Evolutionary conservation across 2,329 filamentous ascomycete genomes (phyloP), one percentile per base, ranked within the genome.

Genomic region (Trichophyton rubrum): DNA sequence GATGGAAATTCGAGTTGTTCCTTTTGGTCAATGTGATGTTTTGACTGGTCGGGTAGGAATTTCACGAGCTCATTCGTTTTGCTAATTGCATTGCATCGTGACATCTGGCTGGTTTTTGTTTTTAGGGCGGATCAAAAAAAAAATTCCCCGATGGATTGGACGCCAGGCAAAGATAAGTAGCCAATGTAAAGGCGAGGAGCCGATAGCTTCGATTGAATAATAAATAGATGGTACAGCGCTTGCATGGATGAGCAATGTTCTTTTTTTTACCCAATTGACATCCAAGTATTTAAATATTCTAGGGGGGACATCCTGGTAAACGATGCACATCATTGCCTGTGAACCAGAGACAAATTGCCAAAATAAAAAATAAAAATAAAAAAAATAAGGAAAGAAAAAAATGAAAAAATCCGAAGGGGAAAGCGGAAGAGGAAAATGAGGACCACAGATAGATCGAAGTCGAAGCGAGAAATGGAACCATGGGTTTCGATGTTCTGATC

Each of bases 151-250:
- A 53, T 53, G 49, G 49, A 27, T 33, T 53, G 49, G 49, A 33
- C 49, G 13, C 49, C 49, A 30, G 13, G 27, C 33, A 43, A 43
- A 43, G n/a, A n/a, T 43, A 43, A 43, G 40, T 22, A 11, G 22
- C 49, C 49, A 53, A 53, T 53, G 49, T 53, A 53, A 53, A 53
- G 4, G 27, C 49, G 24, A 53, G 49, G 49, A 53, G 49, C 49
- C 11, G 13, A 30, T 53, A 20, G 22, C 49, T 20, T 53, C 22
- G 9, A 53, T 53, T 53, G 49, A 53, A 53, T 53, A 53, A 53
- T 53, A 53, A 53, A 53, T 53, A 53, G 22, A 53, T 30, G 22
- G 27, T 53, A 53, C 49, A 30, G n/a, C 27, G 22, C 22, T 53
- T 53, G 49, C 49, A 53, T 53, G 49, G 49, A 53, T 53, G 49